These are phyloP conservation scores for Hypoxylon sp. DNA, from an alignment of 2,329 filamentous ascomycete genomes.

Conservation along the genomic window DNA sequence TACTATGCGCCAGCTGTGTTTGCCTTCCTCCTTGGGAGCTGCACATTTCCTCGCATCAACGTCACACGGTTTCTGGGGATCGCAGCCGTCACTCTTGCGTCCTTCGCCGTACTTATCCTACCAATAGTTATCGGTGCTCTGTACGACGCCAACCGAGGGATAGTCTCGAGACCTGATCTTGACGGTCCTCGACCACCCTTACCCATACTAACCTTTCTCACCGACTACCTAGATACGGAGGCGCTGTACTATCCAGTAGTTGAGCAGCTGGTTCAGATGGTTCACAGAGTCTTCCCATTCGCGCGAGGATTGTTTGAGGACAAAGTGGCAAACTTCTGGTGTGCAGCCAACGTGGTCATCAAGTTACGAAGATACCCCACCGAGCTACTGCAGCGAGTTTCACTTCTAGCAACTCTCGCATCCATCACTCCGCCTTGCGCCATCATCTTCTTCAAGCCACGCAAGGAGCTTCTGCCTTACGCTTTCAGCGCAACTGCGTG, in stretches of 20 bases:
- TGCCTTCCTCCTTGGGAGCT: constrained; percentile 87
- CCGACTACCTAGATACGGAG: constrained; percentile 66
- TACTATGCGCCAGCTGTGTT: constrained; percentile 97
- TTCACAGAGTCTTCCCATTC: constrained; percentile 96
- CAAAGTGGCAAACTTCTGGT: constrained; percentile 99
- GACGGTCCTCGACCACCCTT: constrained; percentile 68
- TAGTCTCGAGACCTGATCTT: constrained; percentile 64
- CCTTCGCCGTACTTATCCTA: constrained; percentile 78
- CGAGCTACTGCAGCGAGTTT: constrained; percentile 76
- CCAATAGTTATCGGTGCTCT: constrained; percentile 78
- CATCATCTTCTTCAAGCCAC: constrained; percentile 80
- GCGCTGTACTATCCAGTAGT: constrained; percentile 78
- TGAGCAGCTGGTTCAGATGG: constrained; percentile 81
- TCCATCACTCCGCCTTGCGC: constrained; percentile 82
- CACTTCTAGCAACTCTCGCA: constrained; percentile 76
- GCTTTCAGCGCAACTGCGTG: constrained; percentile 87
- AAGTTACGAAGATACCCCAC: constrained; percentile 82
- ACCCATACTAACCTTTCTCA: constrained; percentile 67
- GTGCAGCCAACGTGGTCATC: constrained; percentile 85
- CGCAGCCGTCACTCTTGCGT: constrained; percentile 72
- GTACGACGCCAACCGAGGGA: constrained; percentile 72
- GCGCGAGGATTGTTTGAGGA: constrained; percentile 96
- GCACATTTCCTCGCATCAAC: constrained; percentile 77
- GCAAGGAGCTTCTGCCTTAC: constrained; percentile 78
- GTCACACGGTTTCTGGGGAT: constrained; percentile 76